These are phyloP conservation scores for Neckera pumila DNA, from an alignment of 225 moss, liverwort and hornwort species.

Conservation along the genomic window DNA sequence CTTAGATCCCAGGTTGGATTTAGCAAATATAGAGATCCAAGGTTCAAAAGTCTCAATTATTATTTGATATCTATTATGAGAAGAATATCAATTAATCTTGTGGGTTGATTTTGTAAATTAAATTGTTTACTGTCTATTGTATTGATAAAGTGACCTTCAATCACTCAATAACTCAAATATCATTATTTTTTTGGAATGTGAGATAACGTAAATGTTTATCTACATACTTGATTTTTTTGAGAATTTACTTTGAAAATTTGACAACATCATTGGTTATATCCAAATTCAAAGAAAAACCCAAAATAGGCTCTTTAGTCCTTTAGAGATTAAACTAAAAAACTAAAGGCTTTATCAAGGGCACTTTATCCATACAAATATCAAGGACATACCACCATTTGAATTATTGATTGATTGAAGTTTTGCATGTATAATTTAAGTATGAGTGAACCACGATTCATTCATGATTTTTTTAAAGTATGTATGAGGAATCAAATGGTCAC, in stretches of 20 bases:
- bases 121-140: background rate
- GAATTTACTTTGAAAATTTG: background rate
- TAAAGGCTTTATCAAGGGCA: background rate
- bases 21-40: background rate
- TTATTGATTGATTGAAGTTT: background rate
- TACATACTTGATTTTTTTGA: fast-evolving
- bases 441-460: background rate
- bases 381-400: background rate
- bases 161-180: background rate
- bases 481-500: background rate
- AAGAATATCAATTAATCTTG: background rate
- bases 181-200: fast-evolving
- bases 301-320: background rate
- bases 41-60: background rate
- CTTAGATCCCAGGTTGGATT: fast-evolving
- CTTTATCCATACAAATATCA: background rate
- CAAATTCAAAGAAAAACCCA: background rate
- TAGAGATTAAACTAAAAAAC: background rate
- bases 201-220: background rate
- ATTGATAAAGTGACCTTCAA: background rate
- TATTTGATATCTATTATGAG: background rate
- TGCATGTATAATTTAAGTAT: background rate
- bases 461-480: background rate
- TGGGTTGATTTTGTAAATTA: background rate
- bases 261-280: background rate